Base-by-base conservation (phyloP, 768 basidiomycete species). In the Cyclocybe aegerita region DNA sequence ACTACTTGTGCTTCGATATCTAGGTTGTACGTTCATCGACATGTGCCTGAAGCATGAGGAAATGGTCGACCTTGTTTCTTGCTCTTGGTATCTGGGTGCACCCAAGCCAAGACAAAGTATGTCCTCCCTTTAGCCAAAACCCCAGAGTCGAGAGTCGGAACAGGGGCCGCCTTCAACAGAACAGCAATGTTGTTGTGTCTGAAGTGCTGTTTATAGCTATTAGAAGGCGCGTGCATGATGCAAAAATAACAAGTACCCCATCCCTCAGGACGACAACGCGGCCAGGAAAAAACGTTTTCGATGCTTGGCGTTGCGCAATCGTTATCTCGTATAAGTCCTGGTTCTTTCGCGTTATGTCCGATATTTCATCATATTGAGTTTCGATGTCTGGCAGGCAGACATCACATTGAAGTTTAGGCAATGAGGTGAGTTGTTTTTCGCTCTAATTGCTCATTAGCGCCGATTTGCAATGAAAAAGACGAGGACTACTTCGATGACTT, bases 191-290 rank as follows among this genome's bases (percentile, higher is more conserved):
- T 87, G 54, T 83, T 85, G 12, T 74, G 76, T 49, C 70, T 74
- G 65, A 91, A 94, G 65, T 93, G 90, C 93, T 96, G 60, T 30
- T 10, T 23, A 29, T 12, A 33, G 30, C 14, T 3, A 15, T 44
- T 23, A 31, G 32, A 32, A n/a, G n/a, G 9, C 9, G 31, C 34
- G 32, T 33, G 14, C 5, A 40, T 30, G 2, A 30, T 5, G 1
- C 11, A 12, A 33, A n/a, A 23, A 17, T 8, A 41, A 52, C 4
- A 31, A 10, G 60, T 68, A 97, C 96, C 35, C 80, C 79, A 62
- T 98, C 87, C 42, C 85, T 82, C 33, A 99, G 70, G 33, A 98
- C 67, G 2, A 98, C 82, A 14, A 98, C 83, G 47, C 97, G 78
- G 3, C 96, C 96, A 0, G 82, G 62, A 11, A 72, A 66, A 40